Evolutionary conservation across 108 stramenopile genomes (phyloP), one percentile per base, ranked within the genome.

Genomic region (Fragilaria crotonensis): DNA sequence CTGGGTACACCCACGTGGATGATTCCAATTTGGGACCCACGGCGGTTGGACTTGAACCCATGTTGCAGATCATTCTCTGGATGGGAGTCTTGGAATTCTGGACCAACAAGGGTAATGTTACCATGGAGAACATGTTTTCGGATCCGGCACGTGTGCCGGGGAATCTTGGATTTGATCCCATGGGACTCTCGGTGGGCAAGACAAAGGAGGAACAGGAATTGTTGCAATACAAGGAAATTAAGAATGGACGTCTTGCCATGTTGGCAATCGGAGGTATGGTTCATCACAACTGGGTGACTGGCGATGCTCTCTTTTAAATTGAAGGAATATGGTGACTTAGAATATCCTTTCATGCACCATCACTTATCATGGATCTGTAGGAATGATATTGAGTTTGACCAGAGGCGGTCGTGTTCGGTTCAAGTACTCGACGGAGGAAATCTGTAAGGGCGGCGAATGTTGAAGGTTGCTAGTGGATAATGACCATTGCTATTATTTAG

Each of bases 171-270:
- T 93, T 87, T 48, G 90, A 93, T 54, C 86, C 92, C 53, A 59
- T 86, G 72, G 83, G 84, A 20, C 59, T 81, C 54, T 57, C 55
- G n/a, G 68, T 67, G 54, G 79, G 79, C 26, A 85, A 85, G 77
- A 63, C 73, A 25, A 65, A 78, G 60, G 84, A 74, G 29, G 77
- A 85, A 63, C 71, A 72, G 50, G 79, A 73, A 41, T 63, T 66
- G 23, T 63, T 89, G 80, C 57, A 86, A 64, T 62, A 87, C 58
- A 73, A 85, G 61, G 92, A 93, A 71, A 71, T 93, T 57, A 89
- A 87, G 81, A 93, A 93, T 68, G 92, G 92, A 63, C 68, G 92
- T 52, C 66, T 93, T 60, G 92, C 92, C 48, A 93, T 87, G 86
- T 58, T 86, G 45, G 86, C 90, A 20, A 87, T 91, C 59, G 90